Evolutionary conservation across 371 early-diverging fungal genomes (phyloP).

Genomic region (Apophysomyces trapeziformis): DNA sequence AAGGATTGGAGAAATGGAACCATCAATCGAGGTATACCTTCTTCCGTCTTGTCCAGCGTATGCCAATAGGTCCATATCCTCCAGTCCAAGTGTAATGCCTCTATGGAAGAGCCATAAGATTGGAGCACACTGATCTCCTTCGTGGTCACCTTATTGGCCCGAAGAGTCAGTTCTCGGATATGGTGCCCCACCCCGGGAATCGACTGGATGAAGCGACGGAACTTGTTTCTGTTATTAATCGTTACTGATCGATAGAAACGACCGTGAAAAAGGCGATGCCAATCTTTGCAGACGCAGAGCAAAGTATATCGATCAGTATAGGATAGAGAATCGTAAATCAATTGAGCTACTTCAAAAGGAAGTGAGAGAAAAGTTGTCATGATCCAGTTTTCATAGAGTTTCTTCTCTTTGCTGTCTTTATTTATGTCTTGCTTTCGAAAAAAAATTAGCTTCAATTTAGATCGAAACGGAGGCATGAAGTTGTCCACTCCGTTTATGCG

Average conservation of each 20-base stretch:
- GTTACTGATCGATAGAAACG: not conserved
- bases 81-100: not conserved
- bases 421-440: not conserved
- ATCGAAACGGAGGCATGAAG: not conserved
- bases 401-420: not conserved
- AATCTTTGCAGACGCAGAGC: slow-evolving; percentile 6
- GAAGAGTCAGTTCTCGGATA: not conserved
- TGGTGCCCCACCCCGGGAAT: not conserved
- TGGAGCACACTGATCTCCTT: not conserved
- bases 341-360: slow-evolving; percentile 5
- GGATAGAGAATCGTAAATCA: not conserved
- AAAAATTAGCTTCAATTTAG: slow-evolving; percentile 4
- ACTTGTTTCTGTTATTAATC: not conserved
- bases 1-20: not conserved
- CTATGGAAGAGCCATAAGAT: not conserved
- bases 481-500: not conserved
- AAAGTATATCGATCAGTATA: not conserved
- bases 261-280: not conserved
- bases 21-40: slow-evolving; percentile 1
- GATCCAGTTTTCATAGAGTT: not conserved
- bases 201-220: not conserved
- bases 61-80: slow-evolving; percentile 3
- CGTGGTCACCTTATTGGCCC: not conserved
- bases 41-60: not conserved
- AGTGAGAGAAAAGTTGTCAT: not conserved